phyloP scores from a whole-genome alignment of 768 basidiomycete genomes.

The Amanita polypyramis region DNA sequence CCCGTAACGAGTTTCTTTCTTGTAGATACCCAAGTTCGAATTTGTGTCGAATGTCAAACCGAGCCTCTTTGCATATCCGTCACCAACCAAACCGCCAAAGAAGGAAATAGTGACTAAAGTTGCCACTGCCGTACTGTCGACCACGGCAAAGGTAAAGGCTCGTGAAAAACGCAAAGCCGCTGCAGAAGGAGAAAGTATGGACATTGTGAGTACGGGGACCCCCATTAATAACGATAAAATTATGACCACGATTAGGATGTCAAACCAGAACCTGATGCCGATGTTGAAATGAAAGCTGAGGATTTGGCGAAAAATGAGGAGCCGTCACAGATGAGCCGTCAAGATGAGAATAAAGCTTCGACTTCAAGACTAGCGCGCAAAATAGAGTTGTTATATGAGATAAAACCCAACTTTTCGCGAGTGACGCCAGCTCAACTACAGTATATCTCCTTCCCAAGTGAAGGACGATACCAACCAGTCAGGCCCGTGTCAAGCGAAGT shows the following conservation, averaged over 20 bases:
- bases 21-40: conserved; percentile 88
- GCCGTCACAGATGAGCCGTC: conserved; percentile 46
- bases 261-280: conserved; percentile 43
- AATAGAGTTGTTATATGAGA: conserved; percentile 67
- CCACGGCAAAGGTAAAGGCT: conserved; percentile 94
- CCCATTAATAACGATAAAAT: neutral
- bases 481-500: conserved; percentile 57
- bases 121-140: conserved; percentile 90
- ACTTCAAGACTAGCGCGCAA: conserved; percentile 45
- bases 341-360: conserved; percentile 18
- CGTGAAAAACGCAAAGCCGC: conserved; percentile 89
- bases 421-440: conserved; percentile 84
- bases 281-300: conserved; percentile 70
- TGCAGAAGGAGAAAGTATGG: conserved; percentile 73
- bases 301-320: conserved; percentile 45
- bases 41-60: conserved; percentile 85
- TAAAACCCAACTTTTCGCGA: conserved; percentile 78
- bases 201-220: conserved; percentile 47
- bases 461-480: conserved; percentile 82
- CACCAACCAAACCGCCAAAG: conserved; percentile 77
- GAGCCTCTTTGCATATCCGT: conserved; percentile 87
- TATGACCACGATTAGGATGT: conserved; percentile 30
- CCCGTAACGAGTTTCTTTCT: conserved; percentile 7
- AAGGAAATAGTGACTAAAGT: conserved; percentile 90
- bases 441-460: conserved; percentile 73